A percentile compares a stretch with the other conserved stretches of the same genome.
Evolutionary conservation across 2,329 filamentous ascomycete species (phyloP).

Genomic region (Annulohypoxylon truncatum): DNA sequence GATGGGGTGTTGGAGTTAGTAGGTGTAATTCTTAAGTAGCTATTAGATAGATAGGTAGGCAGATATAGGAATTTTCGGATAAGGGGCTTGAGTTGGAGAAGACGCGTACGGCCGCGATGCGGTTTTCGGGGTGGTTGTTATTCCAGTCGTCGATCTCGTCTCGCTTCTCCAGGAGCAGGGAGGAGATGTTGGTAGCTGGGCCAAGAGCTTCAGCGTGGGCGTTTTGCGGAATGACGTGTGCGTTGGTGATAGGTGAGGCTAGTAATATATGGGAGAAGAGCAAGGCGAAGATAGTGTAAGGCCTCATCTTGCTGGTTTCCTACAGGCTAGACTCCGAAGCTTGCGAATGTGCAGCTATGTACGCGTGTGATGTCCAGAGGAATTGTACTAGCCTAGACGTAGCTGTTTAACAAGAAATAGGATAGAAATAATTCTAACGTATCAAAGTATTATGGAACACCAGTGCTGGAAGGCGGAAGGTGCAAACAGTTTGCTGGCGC

Average conservation of each 20-base stretch:
- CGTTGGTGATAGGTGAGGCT: conserved; percentile 1
- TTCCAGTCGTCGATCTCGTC: conserved; percentile 27
- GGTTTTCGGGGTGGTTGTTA: neutral
- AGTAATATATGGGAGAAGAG: neutral
- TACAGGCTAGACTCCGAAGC: neutral
- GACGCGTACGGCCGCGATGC: conserved; percentile 14
- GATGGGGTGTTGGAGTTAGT: neutral
- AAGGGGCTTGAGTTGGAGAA: neutral
- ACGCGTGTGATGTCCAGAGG: neutral
- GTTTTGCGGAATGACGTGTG: neutral
- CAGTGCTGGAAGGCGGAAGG: neutral
- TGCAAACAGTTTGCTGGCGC: neutral
- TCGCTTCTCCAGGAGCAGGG: neutral
- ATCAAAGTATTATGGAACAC: neutral
- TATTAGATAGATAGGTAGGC: no score
- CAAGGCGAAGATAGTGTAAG: neutral
- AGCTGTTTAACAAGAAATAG: neutral
- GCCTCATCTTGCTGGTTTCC: conserved; percentile 6
- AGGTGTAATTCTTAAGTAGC: no score
- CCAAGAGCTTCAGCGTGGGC: neutral
- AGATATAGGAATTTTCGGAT: neutral
- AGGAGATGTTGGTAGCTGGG: neutral
- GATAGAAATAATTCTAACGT: neutral
- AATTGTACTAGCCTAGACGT: neutral
- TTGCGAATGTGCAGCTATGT: no score